These are phyloP conservation scores for Calocera cornea DNA, from an alignment of 768 basidiomycete species.

Conservation along the genomic window DNA sequence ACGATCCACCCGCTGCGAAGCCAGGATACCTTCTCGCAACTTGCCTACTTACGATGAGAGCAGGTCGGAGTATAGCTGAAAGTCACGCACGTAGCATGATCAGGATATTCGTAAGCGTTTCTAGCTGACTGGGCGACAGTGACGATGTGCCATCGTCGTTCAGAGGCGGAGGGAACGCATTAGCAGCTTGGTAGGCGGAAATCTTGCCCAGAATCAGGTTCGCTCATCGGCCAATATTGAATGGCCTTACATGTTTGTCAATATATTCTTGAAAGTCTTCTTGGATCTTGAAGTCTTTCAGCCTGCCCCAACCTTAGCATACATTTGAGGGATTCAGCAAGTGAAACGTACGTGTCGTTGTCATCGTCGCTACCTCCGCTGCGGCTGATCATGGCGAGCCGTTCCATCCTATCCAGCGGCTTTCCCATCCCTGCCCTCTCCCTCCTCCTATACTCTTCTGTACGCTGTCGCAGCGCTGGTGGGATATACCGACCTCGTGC, in stretches of 20 bases:
- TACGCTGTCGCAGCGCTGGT: neutral
- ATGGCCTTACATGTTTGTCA: neutral
- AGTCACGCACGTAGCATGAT: neutral
- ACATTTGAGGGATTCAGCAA: neutral
- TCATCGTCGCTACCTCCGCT: neutral
- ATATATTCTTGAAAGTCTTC: neutral
- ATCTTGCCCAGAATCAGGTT: neutral
- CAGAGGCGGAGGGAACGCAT: neutral
- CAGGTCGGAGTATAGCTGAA: neutral
- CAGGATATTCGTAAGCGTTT: neutral
- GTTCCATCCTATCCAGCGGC: constrained; percentile 1
- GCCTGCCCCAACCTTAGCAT: neutral
- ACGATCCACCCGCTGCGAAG: neutral
- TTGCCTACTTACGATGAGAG: neutral
- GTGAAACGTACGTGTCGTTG: neutral
- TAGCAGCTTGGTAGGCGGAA: neutral
- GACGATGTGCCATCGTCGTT: neutral
- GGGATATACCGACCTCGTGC: neutral
- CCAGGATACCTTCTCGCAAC: neutral
- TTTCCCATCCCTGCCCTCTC: neutral
- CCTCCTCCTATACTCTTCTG: neutral
- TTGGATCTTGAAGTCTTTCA: neutral
- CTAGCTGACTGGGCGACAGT: neutral
- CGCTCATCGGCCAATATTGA: neutral
- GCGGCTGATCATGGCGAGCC: constrained; percentile 1